Percentiles rank a stretch among this genome's conserved stretches.
Conservation (phyloP, 1,139 yeast genomes). For the Arxiozyma telluris region DNA sequence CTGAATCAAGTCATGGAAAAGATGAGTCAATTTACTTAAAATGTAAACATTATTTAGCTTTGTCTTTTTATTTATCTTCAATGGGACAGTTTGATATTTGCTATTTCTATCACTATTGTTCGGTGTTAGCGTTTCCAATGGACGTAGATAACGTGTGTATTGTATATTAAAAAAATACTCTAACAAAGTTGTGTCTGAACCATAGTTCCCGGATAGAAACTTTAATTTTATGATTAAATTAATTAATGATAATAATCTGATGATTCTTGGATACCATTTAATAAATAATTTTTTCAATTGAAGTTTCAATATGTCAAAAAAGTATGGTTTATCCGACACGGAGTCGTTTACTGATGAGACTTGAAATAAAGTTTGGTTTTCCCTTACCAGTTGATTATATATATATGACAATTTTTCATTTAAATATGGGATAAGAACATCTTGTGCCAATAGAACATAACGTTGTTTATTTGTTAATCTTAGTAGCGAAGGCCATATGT, state of each 20-base stretch:
- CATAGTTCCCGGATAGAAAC: slow-evolving; percentile 59
- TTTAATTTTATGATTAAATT: slow-evolving; percentile 55
- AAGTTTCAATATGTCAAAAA: background rate
- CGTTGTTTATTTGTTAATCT: slow-evolving; percentile 48
- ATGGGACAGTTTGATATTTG: background rate
- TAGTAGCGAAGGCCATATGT: background rate
- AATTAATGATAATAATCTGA: slow-evolving; percentile 39
- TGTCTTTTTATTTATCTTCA: background rate
- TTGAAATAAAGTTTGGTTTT: background rate
- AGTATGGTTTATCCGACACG: background rate
- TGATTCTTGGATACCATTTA: slow-evolving; percentile 52
- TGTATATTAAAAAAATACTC: slow-evolving; percentile 58
- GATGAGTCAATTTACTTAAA: background rate
- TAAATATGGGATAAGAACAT: slow-evolving; percentile 61
- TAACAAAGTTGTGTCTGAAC: slow-evolving; percentile 50
- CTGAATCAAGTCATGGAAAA: slow-evolving; percentile 15
- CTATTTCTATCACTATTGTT: slow-evolving; percentile 11
- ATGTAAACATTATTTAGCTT: background rate
- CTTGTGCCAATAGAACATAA: slow-evolving; percentile 49
- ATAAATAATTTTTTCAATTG: slow-evolving; percentile 37
- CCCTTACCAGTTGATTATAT: slow-evolving; percentile 27
- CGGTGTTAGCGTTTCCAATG: slow-evolving; percentile 21
- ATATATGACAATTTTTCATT: slow-evolving; percentile 58
- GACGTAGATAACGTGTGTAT: slow-evolving; percentile 56
- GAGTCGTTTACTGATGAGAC: background rate